Evolutionary conservation across 2,329 filamentous ascomycete genomes (phyloP), one percentile per base, ranked within the genome.

Genomic region (Chaetoscypha palmicola): DNA sequence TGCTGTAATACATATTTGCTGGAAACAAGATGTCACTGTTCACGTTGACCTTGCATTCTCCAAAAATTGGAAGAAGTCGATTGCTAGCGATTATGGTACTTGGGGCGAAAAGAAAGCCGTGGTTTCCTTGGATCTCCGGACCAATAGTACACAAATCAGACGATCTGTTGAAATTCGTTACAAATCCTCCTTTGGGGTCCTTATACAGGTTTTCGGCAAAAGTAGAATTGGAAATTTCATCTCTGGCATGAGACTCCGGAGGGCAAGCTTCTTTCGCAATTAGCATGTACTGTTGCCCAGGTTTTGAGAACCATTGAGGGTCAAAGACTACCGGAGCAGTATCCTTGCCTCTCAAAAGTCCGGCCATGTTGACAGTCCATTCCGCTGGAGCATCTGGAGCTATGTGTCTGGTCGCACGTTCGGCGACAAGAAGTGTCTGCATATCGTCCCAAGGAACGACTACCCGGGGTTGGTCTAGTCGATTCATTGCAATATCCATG

Each of bases 1-100:
- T 63, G 14, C 69, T 70, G 49, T 79, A 73, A 56, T 84, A 84
- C 73, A 79, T 79, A 56, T 75, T 77, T 4, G 76, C 76, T 1
- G 78, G 78, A 49, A 81, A 78, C 22, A 81, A 63, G 42, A 82
- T 79, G 55, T 82, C 78, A 51, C 76, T 80, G 57, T 81, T 81
- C 50, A 76, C 68, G 24, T 71, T 74, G 33, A 79, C 68, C 58
- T 82, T 82, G 54, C 73, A 80, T 49, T 79, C 77, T 38, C 76
- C 69, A 52, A 82, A 81, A 16, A 82, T 65, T 7, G 79, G 78
- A 10, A 81, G 64, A 11, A 81, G 65, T 43, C 76, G 71, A 34
- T 70, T 67, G 3, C 73, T 75, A 8, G 71, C 69, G 11, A 69
- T 64, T 39, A 77, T 62, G 35, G 68, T 72, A 33, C 72, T 67